Evolutionary conservation across 1,284 basidiomycete species (phyloP).

Genomic region (Ganoderma multipileum): DNA sequence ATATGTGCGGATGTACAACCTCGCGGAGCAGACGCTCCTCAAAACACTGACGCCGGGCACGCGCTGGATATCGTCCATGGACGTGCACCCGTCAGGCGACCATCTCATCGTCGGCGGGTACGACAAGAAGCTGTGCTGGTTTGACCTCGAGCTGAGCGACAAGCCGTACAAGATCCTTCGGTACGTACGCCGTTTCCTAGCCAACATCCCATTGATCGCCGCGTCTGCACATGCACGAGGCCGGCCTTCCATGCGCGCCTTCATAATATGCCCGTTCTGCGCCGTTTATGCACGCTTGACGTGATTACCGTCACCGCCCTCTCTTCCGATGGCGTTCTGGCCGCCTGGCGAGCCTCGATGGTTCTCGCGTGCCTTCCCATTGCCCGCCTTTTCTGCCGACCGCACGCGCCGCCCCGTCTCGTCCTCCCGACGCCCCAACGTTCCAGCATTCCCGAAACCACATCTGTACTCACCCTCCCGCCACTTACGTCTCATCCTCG

Average conservation of each 20-base stretch:
- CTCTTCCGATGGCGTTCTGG: not conserved
- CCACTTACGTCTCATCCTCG: not conserved
- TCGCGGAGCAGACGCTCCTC: constrained; percentile 91
- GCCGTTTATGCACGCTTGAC: not conserved
- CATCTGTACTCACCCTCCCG: not conserved
- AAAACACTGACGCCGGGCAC: constrained; percentile 94
- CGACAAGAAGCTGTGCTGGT: constrained; percentile 98
- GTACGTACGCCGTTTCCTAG: constrained; percentile 45
- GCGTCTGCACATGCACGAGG: not conserved
- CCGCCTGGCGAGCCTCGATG: not conserved
- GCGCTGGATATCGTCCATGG: constrained; percentile 96
- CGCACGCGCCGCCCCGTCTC: not conserved
- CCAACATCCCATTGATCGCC: constrained; percentile 4
- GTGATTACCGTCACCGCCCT: not conserved
- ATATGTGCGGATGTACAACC: constrained; percentile 95
- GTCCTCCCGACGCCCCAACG: not conserved
- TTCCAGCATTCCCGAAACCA: not conserved
- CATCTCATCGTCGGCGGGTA: constrained; percentile 98
- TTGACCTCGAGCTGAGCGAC: constrained; percentile 94
- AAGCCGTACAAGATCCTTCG: constrained; percentile 97
- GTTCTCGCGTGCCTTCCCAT: constrained; percentile 10
- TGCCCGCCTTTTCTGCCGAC: constrained; percentile 11
- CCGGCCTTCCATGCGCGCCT: not conserved
- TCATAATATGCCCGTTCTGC: not conserved
- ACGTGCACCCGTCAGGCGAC: constrained; percentile 94